Percentiles rank a stretch among this genome's conserved stretches.
Evolutionary conservation across 805 yeast genomes (phyloP).

Genomic region (Brettanomyces nanus): DNA sequence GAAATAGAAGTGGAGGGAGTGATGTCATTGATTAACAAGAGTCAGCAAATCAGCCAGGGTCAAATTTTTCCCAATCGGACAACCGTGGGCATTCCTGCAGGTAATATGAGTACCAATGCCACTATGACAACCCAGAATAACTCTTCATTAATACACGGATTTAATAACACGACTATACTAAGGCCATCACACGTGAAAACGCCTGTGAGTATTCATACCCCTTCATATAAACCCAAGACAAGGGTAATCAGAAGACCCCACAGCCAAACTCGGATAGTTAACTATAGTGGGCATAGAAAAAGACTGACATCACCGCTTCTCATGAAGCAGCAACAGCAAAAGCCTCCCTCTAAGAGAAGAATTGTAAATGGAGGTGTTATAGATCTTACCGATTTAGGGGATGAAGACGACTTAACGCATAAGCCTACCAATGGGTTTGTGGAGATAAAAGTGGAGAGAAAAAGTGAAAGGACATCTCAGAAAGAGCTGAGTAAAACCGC

Average conservation of each 20-base stretch:
- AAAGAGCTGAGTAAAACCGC: conserved; percentile 14
- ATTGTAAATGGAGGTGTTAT: conserved; percentile 8
- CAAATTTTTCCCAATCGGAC: conserved; percentile 4
- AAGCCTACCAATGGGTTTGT: conserved; percentile 1
- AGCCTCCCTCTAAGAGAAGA: conserved; percentile 4
- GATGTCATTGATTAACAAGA: conserved; percentile 43
- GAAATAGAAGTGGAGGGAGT: conserved; percentile 82
- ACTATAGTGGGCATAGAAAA: conserved; percentile 20
- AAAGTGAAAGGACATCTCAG: background rate
- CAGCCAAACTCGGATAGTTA: conserved; percentile 20
- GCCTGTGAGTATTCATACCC: conserved; percentile 19
- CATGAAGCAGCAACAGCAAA: conserved; percentile 12
- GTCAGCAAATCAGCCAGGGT: conserved; percentile 19
- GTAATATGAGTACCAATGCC: too few relatives aligned
- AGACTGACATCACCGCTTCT: conserved; percentile 23
- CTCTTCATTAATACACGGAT: conserved; percentile 2
- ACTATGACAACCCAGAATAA: conserved; percentile 4
- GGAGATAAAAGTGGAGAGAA: background rate
- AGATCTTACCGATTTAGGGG: conserved; percentile 12
- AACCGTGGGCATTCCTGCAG: conserved; percentile 2
- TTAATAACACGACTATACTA: conserved; percentile 13
- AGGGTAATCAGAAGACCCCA: conserved; percentile 9
- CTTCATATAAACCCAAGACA: conserved; percentile 18
- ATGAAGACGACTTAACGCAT: conserved; percentile 3
- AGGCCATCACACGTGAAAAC: conserved; percentile 17